Evolutionary conservation across 2,329 filamentous ascomycete species (phyloP).

Genomic region (Exophiala alcalophila): DNA sequence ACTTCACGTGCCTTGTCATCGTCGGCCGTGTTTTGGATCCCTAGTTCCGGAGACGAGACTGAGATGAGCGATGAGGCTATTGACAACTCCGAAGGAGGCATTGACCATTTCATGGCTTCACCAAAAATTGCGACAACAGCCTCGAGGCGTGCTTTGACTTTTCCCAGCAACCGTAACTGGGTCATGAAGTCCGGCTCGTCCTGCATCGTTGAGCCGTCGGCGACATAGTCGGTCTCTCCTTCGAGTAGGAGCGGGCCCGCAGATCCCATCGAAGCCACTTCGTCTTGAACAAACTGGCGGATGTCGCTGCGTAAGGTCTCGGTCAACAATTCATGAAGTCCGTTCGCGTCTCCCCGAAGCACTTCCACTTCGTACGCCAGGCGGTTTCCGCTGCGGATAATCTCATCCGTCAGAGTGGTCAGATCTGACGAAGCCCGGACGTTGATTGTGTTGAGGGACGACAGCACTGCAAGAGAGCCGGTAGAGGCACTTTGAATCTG

Average conservation of each 20-base stretch:
- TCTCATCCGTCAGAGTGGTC: slow-evolving; percentile 90
- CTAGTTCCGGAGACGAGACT: slow-evolving; percentile 78
- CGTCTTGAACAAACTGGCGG: slow-evolving; percentile 63
- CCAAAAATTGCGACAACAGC: slow-evolving; percentile 88
- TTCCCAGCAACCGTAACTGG: slow-evolving; percentile 76
- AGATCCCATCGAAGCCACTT: slow-evolving; percentile 27
- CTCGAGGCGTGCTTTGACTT: slow-evolving; percentile 80
- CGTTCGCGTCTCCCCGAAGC: slow-evolving; percentile 78
- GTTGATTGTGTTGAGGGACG: slow-evolving; percentile 84
- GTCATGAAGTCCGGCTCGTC: slow-evolving; percentile 66
- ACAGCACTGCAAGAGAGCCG: slow-evolving; percentile 78
- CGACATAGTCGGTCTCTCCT: slow-evolving; percentile 14
- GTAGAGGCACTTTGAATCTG: slow-evolving; percentile 55
- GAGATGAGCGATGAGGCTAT: slow-evolving; percentile 83
- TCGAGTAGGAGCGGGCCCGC: neutral
- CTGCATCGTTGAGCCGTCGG: slow-evolving; percentile 8
- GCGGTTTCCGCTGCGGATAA: slow-evolving; percentile 80
- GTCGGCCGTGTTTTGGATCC: slow-evolving; percentile 62
- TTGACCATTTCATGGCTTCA: slow-evolving; percentile 90
- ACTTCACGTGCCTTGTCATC: slow-evolving; percentile 86
- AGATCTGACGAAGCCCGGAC: slow-evolving; percentile 75
- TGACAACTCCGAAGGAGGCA: slow-evolving; percentile 82
- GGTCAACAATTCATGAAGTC: slow-evolving; percentile 73
- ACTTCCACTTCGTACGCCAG: slow-evolving; percentile 94
- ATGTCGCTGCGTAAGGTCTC: slow-evolving; percentile 72